Base-by-base conservation (phyloP, 495 filamentous ascomycete species). In the Monascus purpureus region DNA sequence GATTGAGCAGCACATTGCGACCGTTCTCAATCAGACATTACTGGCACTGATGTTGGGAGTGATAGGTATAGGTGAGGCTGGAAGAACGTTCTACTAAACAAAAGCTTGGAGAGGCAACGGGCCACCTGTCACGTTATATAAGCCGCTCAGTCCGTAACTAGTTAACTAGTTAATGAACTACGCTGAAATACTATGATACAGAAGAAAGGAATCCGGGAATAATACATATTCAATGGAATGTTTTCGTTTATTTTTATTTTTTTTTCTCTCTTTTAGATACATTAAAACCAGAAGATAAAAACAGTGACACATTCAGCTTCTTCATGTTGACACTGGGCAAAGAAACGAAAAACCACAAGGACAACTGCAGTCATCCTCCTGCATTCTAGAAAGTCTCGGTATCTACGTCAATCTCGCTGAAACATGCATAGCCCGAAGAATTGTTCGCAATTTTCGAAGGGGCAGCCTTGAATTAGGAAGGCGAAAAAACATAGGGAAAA, bases 111-210 rank as follows among this genome's bases (percentile, higher is more conserved):
- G 16, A 23, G 22, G 40, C 35, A 46, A 53, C 46, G 44, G 55
- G 58, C 55, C 58, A 63, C 58, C 53, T 63, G 58, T 50, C 56
- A 47, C 44, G n/a, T n/a, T n/a, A n/a, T n/a, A n/a, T n/a, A n/a
- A n/a, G n/a, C n/a, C n/a, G n/a, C n/a, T n/a, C n/a, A n/a, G n/a
- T n/a, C n/a, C n/a, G n/a, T n/a, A n/a, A n/a, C n/a, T n/a, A n/a
- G n/a, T n/a, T n/a, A n/a, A n/a, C n/a, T n/a, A n/a, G n/a, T n/a
- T n/a, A n/a, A n/a, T n/a, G n/a, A n/a, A n/a, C n/a, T n/a, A n/a
- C n/a, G n/a, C n/a, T n/a, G n/a, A n/a, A n/a, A n/a, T n/a, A n/a
- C n/a, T n/a, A n/a, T n/a, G n/a, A n/a, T n/a, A n/a, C n/a, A n/a
- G n/a, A n/a, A n/a, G n/a, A n/a, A n/a, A n/a, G n/a, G n/a, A n/a